Evolutionary conservation across 1,284 basidiomycete species (phyloP).

Genomic region (Ganoderma boninense): DNA sequence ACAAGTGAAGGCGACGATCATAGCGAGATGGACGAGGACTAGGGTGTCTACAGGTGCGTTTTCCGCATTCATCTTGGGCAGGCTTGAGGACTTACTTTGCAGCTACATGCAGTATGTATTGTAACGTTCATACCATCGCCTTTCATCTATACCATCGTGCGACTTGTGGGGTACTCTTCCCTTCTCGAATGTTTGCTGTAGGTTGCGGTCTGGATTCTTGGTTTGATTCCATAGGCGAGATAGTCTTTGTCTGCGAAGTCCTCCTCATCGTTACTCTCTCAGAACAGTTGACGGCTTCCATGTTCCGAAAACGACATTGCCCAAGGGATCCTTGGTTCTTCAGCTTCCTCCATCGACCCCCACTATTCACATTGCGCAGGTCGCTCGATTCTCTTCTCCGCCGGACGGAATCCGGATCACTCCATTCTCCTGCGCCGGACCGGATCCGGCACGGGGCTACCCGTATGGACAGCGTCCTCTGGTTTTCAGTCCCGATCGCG

Average conservation of each 20-base stretch:
- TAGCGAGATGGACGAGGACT: constrained; percentile 27
- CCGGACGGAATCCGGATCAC: neutral
- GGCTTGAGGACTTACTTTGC: neutral
- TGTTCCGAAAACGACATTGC: neutral
- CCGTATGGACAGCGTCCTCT: neutral
- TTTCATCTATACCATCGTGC: no score
- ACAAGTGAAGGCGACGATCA: constrained; percentile 4
- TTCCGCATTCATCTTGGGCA: no score
- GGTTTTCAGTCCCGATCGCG: neutral
- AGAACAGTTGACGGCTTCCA: neutral
- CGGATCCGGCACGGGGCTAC: neutral
- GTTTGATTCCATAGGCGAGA: neutral
- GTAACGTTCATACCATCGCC: neutral
- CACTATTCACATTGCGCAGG: neutral
- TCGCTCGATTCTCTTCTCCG: neutral
- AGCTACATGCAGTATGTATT: neutral
- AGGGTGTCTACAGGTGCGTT: neutral
- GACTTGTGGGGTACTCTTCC: neutral
- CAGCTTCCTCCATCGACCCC: neutral
- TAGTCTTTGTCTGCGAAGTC: neutral
- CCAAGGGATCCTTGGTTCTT: neutral
- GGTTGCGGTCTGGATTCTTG: neutral
- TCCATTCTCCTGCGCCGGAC: neutral
- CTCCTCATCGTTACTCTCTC: neutral
- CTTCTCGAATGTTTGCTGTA: neutral